Conservation (phyloP, 192 early-diverging fungal genomes). For the Coemansia reversa region DNA sequence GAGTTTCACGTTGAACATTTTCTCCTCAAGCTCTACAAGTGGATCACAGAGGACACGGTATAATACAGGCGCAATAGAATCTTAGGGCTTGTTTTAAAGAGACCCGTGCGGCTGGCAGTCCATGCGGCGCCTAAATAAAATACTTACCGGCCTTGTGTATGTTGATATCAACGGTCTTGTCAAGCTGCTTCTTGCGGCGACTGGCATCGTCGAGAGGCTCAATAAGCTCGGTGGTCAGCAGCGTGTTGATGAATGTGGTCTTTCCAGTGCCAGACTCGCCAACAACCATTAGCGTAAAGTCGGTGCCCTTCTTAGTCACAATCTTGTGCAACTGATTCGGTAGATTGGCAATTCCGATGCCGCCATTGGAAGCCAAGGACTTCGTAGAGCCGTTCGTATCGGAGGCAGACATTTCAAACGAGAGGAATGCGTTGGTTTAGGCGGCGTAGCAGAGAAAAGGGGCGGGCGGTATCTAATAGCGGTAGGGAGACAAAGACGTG, state of each 20-base stretch:
- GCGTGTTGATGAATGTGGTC: conserved; percentile 98
- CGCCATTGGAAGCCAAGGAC: conserved; percentile 47
- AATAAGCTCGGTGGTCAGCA: conserved; percentile 92
- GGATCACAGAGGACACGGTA: conserved; percentile 10
- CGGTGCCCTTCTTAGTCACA: conserved; percentile 93
- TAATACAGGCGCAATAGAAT: neutral
- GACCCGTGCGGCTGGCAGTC: no score
- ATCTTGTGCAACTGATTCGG: conserved; percentile 99
- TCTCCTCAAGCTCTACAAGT: conserved; percentile 86
- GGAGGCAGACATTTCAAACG: conserved; percentile 40
- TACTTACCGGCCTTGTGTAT: conserved; percentile 87
- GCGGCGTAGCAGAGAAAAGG: conserved; percentile 5
- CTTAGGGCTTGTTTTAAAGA: conserved; percentile 91
- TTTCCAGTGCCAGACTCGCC: conserved; percentile 98
- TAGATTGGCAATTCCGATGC: conserved; percentile 95
- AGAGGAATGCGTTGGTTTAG: conserved; percentile 7
- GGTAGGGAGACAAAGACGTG: conserved; percentile 2
- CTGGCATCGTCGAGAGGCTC: conserved; percentile 78
- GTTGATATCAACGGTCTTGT: conserved; percentile 97
- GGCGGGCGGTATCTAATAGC: neutral
- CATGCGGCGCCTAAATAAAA: neutral
- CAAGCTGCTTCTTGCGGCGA: conserved; percentile 88
- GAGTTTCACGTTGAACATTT: conserved; percentile 95
- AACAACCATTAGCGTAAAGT: conserved; percentile 96
- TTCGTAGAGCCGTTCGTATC: conserved; percentile 41